Base-by-base conservation (phyloP, 306 rosid genomes). In the Quercus suber region DNA sequence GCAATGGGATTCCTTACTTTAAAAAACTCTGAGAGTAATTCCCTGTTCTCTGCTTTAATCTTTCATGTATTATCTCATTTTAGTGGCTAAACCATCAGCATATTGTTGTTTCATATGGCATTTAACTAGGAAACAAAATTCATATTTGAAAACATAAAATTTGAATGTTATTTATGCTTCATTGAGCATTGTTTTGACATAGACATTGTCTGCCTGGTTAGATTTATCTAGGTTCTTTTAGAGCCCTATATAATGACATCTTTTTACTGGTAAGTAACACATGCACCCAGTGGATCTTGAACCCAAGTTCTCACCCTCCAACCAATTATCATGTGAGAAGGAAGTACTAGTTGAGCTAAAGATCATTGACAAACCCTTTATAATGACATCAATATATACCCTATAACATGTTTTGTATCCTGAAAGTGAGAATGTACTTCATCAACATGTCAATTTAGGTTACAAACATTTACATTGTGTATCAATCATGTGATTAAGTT, bases 21-120 rank as follows among this genome's bases (percentile, higher is more conserved):
- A 17, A 69, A 81, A 64, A 37, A 55, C 18, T 73, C 77, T 30
- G 80, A 86, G 76, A 81, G 98, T 91, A 93, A 87, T 76, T 84
- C 78, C 76, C 78, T 86, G 1, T 75, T 75, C 85, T 75, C 58
- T 25, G n/a, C 56, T 43, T 67, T 55, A 63, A 45, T 69, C 23
- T 55, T 76, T 45, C 76, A 52, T 61, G n/a, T 12, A 7, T 20
- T 58, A 56, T 21, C 35, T 49, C 28, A 21, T 78, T 55, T 27
- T 20, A 27, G 1, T 35, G 55, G 41, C 23, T 23, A 3, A 28
- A 31, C 45, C 20, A 64, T 30, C 10, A 12, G 41, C 19, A 6
- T 28, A 15, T 64, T 30, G 23, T 64, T 13, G 33, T 41, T 64
- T 64, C 70, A 64, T 30, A 6, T 30, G 5, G 31, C 31, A 59